A percentile compares a stretch with the other conserved stretches of the same genome.
phyloP scores from a whole-genome alignment of 768 basidiomycete genomes.

The Trametes maxima region DNA sequence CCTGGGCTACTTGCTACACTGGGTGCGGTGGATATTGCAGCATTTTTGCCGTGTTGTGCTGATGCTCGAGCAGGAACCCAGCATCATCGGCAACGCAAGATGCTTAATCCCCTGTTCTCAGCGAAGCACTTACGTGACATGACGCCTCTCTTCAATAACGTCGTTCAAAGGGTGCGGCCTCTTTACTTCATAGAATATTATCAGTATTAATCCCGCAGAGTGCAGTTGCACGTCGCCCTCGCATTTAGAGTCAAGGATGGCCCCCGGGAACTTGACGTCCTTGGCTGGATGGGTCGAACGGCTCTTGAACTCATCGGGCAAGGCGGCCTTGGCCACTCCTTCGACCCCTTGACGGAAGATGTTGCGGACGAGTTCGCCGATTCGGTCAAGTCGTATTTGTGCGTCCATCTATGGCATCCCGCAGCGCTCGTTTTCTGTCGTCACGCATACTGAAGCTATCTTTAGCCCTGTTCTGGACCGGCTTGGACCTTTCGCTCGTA shows the following conservation, averaged over 20 bases:
- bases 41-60: background rate
- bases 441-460: background rate
- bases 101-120: slow-evolving; percentile 24
- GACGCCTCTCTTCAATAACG: slow-evolving; percentile 19
- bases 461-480: background rate
- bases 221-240: background rate
- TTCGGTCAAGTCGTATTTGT: slow-evolving; percentile 32
- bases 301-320: slow-evolving; percentile 48
- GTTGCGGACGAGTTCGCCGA: slow-evolving; percentile 18
- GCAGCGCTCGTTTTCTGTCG: background rate
- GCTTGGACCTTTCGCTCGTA: background rate
- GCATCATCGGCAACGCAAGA: slow-evolving; percentile 30
- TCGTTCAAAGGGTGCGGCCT: slow-evolving; percentile 22
- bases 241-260: slow-evolving; percentile 13
- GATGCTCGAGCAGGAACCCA: slow-evolving; percentile 17
- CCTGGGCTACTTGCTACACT: slow-evolving; percentile 21
- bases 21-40: background rate
- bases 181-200: too few species aligned
- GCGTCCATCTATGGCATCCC: background rate
- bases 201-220: background rate
- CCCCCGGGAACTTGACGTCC: slow-evolving; percentile 27
- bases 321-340: slow-evolving; percentile 45
- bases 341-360: slow-evolving; percentile 38
- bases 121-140: slow-evolving; percentile 18
- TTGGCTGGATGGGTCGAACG: slow-evolving; percentile 41